phyloP scores from a whole-genome alignment of 805 yeast genomes.

The Saccharomycopsis sp. region DNA sequence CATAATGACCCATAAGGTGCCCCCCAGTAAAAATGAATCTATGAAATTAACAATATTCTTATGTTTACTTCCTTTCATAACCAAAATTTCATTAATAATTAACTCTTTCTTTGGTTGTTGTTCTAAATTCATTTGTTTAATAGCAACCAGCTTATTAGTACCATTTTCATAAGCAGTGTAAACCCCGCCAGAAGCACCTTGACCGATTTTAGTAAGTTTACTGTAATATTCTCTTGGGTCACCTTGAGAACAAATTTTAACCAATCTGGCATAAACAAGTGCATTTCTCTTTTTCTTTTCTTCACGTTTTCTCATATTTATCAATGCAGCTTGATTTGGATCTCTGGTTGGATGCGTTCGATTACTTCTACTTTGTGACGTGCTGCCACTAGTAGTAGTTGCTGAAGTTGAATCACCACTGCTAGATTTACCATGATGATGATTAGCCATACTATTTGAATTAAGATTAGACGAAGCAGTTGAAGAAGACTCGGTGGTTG shows the following conservation, averaged over 20 bases:
- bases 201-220: conserved; percentile 81
- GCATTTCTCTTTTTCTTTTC: conserved; percentile 66
- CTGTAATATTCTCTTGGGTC: conserved; percentile 71
- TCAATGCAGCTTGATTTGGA: conserved; percentile 42
- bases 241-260: conserved; percentile 73
- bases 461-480: too few species aligned
- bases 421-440: background rate
- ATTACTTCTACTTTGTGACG: conserved; percentile 27
- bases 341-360: conserved; percentile 25
- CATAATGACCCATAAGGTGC: conserved; percentile 95
- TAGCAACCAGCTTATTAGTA: conserved; percentile 65
- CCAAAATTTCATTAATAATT: conserved; percentile 89
- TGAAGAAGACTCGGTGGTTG: too few species aligned
- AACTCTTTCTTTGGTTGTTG: conserved; percentile 94
- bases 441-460: too few species aligned
- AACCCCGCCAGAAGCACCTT: conserved; percentile 98
- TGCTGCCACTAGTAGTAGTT: conserved; percentile 27
- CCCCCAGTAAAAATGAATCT: conserved; percentile 71
- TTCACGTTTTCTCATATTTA: conserved; percentile 65
- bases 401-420: background rate
- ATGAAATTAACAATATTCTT: conserved; percentile 90
- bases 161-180: conserved; percentile 72
- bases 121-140: conserved; percentile 92
- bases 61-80: conserved; percentile 89
- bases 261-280: conserved; percentile 63